Percentiles rank a stretch among this genome's conserved stretches.
Conservation (phyloP, 78 protist species). For the Dictyostelium firmibasis region DNA sequence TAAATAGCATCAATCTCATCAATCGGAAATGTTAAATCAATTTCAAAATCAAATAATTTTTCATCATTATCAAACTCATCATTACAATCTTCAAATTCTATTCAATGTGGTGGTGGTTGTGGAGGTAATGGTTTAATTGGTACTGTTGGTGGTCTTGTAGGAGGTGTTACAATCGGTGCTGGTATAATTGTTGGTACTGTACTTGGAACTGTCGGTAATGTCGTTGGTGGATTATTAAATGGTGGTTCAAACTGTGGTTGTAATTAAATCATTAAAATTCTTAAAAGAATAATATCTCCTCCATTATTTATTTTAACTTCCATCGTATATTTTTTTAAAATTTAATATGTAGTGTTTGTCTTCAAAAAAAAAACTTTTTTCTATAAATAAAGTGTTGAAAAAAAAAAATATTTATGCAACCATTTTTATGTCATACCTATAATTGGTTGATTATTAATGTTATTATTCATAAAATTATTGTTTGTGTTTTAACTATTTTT, state of each 20-base stretch:
- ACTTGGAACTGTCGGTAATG: not conserved
- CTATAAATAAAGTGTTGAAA: too few species aligned
- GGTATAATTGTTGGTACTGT: not conserved
- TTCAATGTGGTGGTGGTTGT: not conserved
- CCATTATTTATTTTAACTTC: too few species aligned
- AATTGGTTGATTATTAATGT: too few species aligned
- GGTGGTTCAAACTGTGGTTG: not conserved
- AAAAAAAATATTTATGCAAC: too few species aligned
- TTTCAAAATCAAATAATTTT: not conserved
- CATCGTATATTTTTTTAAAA: too few species aligned
- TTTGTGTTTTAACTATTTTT: too few species aligned
- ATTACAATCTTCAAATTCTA: not conserved
- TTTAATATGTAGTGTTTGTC: too few species aligned
- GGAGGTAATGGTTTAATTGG: not conserved
- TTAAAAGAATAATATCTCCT: too few species aligned
- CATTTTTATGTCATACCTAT: too few species aligned
- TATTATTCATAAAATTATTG: too few species aligned
- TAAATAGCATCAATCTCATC: not conserved
- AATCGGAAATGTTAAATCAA: not conserved
- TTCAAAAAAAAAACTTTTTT: too few species aligned
- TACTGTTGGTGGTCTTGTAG: not conserved
- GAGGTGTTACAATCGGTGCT: not conserved
- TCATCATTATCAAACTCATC: not conserved
- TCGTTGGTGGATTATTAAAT: not conserved
- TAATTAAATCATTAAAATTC: too few species aligned